These are phyloP conservation scores for Fusarium subtropicale DNA, from an alignment of 2,329 filamentous ascomycete genomes.

Conservation along the genomic window DNA sequence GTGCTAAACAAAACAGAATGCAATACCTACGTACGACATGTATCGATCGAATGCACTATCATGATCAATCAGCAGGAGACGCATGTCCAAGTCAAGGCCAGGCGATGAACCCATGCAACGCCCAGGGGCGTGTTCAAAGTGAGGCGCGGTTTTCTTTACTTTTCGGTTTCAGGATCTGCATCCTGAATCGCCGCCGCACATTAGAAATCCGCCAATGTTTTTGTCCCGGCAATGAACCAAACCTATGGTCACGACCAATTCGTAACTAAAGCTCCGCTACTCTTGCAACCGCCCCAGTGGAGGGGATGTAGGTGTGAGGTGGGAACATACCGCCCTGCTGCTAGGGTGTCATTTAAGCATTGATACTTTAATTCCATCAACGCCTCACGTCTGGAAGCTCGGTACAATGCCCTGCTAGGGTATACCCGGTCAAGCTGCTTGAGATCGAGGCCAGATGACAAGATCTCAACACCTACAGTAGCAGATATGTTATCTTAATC, in stretches of 20 bases:
- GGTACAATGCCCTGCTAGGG: slow-evolving; percentile 2
- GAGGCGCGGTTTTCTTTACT: slow-evolving; percentile 19
- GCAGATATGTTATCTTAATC: background rate
- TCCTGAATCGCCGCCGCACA: slow-evolving; percentile 8
- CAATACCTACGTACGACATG: background rate
- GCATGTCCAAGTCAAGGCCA: slow-evolving; percentile 2
- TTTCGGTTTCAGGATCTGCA: slow-evolving; percentile 13
- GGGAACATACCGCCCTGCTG: slow-evolving; percentile 13
- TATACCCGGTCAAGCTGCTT: slow-evolving; percentile 13
- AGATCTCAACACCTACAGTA: slow-evolving; percentile 1
- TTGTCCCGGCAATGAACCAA: slow-evolving; percentile 18
- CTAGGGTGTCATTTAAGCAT: slow-evolving; percentile 27
- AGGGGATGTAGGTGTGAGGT: slow-evolving; percentile 3
- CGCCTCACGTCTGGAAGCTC: slow-evolving; percentile 36
- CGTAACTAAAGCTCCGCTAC: slow-evolving; percentile 14
- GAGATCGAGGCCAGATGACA: background rate
- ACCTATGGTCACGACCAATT: slow-evolving; percentile 25
- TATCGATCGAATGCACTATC: background rate
- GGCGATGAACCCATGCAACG: slow-evolving; percentile 4
- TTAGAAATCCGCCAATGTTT: slow-evolving; percentile 15
- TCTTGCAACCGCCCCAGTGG: slow-evolving; percentile 3
- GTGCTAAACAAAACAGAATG: slow-evolving; percentile 9
- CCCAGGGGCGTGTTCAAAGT: background rate
- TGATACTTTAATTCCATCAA: slow-evolving; percentile 15
- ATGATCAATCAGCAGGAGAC: background rate